Base-by-base conservation (phyloP, 1,284 basidiomycete genomes). In the Afroboletus lepidellus region DNA sequence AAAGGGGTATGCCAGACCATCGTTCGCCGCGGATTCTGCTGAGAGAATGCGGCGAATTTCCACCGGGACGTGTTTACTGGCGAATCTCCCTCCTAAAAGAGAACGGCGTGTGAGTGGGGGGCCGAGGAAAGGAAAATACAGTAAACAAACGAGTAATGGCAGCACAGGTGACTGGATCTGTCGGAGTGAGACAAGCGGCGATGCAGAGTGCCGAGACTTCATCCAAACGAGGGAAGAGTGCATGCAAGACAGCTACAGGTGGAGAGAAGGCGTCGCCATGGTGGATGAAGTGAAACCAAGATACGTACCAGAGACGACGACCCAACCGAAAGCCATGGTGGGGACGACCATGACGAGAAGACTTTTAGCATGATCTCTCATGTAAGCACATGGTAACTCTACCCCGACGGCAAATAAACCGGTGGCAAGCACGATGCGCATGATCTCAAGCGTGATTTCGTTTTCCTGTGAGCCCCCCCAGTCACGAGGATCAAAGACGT, bases 1-100 rank as follows among this genome's bases (percentile, higher is more conserved):
- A 68, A 98, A 98, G 0, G 94, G 94, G 69, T 96, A 98, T 1
- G 95, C 95, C 6, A 92, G 78, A 3, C 92, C 92, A 61, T 90
- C 87, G 65, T 91, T 91, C 23, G 89, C 84, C 0, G 94, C 94
- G 7, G 91, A 93, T 72, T 98, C 95, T 2, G 93, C 94, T 3
- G 91, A 83, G n/a, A 98, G 71, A 50, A 97, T 78, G 45, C 86
- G 87, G 34, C 95, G 84, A 34, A 98, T 77, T 56, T 93, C 87
- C 2, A 79, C 71, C 0, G 94, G 94, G 2, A 98, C 95, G 64
- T 98, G 87, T 62, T 86, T 86, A 37, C 85, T 79, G 1, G 95
- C 95, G 69, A 88, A 98, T 55, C 84, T 90, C 6, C 95, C 96
- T 41, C 92, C 94, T 77, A 77, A 69, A 53, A 78, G 72, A 24